Evolutionary conservation across 192 early-diverging fungal genomes (phyloP), one percentile per base, ranked within the genome.

Genomic region (Funneliformis geosporum): DNA sequence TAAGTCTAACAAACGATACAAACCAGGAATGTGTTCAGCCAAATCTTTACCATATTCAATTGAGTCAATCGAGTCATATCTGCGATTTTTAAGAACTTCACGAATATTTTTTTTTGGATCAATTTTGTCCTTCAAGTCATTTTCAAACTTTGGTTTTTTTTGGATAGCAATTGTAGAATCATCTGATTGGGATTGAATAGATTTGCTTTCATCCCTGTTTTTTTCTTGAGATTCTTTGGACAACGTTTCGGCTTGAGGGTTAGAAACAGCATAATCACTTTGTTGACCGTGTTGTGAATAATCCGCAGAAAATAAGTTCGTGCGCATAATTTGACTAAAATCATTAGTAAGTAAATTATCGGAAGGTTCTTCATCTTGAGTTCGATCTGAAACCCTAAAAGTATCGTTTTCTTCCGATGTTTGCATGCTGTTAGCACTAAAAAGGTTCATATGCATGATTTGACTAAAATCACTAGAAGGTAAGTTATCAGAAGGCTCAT

Each of bases 1-100:
- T 8, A 78, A 65, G 39, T 62, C 61, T 14, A 78, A 40, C 40
- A 78, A 67, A 33, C 64, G 61, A 68, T 78, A 78, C 21, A 78
- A 33, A 23, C 66, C 66, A 8, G 76, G 33, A 67, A 76, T 64
- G 11, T 16, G 4, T 39, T 68, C 38, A 40, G 18, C 27, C 18
- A 68, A 68, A 40, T 68, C 66, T 68, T 66, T 66, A 33, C 16
- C 18, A 5, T 55, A 21, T 55, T 55, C 18, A 55, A 21, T 55
- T 55, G 16, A 18, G 6, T 14, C 21, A 18, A 7, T 16, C 18
- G 16, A 55, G 18, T 55, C 0, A 6, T 21, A 55, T n/a, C 18
- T 55, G 16, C 18, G 16, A 55, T 5, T 21, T 55, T 55, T 2
- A 55, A 55, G 50, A 21, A n/a, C 4, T 55, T 11, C 1, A 55